phyloP scores from a whole-genome alignment of 1,284 basidiomycete species.

The Austroboletus novae-zelandiae region DNA sequence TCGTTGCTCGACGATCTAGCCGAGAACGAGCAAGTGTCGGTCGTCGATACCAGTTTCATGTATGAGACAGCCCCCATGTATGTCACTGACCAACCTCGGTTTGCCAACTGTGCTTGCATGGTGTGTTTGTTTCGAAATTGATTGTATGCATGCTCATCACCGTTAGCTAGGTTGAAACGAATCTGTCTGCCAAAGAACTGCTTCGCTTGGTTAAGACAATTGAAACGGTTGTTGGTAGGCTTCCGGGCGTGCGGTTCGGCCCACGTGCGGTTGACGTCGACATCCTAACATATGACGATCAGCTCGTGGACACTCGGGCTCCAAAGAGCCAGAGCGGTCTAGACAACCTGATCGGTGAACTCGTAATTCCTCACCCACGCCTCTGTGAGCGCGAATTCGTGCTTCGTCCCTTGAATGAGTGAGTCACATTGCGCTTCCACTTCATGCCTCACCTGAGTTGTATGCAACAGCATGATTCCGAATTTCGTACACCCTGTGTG shows the following conservation, averaged over 20 bases:
- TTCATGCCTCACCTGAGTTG: neutral
- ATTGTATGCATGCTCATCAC: neutral
- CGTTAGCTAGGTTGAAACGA: conserved; percentile 44
- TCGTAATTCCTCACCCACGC: conserved; percentile 84
- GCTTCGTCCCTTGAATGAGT: conserved; percentile 72
- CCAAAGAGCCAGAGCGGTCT: conserved; percentile 37
- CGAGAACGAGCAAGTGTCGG: conserved; percentile 33
- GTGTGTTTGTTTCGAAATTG: conserved; percentile 38
- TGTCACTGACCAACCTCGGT: conserved; percentile 83
- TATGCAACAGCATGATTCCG: conserved; percentile 65
- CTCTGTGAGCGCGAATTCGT: conserved; percentile 90
- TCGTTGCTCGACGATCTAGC: conserved; percentile 23
- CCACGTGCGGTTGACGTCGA: conserved; percentile 81
- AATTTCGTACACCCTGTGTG: conserved; percentile 62
- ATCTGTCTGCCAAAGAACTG: conserved; percentile 60
- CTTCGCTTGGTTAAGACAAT: conserved; percentile 73
- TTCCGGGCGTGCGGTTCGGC: conserved; percentile 57
- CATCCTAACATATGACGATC: conserved; percentile 77
- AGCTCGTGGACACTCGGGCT: conserved; percentile 58
- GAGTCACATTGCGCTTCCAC: conserved; percentile 28
- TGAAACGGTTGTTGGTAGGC: conserved; percentile 78
- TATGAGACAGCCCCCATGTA: conserved; percentile 98
- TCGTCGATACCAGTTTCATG: conserved; percentile 85
- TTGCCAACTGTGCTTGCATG: conserved; percentile 89
- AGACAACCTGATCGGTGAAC: conserved; percentile 58